These are phyloP conservation scores for Fusarium denticulatum DNA, from an alignment of 2,329 filamentous ascomycete genomes.

Conservation along the genomic window DNA sequence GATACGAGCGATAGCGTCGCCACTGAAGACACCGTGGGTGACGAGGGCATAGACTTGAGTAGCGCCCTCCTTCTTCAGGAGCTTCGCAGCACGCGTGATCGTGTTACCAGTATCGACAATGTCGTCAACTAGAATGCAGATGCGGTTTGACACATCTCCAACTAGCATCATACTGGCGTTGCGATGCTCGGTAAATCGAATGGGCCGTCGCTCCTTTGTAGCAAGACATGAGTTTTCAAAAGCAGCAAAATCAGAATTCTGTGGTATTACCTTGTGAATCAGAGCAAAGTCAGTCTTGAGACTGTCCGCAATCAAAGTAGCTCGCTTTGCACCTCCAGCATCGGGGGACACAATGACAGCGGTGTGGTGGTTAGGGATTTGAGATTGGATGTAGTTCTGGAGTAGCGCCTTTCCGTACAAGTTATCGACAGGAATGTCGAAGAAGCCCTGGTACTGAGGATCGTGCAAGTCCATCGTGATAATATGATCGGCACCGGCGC, in stretches of 20 bases:
- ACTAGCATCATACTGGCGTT: slow-evolving; percentile 97
- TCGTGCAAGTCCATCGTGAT: slow-evolving; percentile 98
- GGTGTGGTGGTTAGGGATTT: slow-evolving; percentile 84
- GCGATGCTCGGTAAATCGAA: slow-evolving; percentile 85
- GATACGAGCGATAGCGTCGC: slow-evolving; percentile 92
- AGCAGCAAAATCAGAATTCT: slow-evolving; percentile 37
- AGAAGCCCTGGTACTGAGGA: slow-evolving; percentile 97
- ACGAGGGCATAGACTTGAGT: slow-evolving; percentile 89
- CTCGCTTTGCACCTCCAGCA: slow-evolving; percentile 94
- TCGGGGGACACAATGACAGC: slow-evolving; percentile 96
- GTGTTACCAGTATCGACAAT: slow-evolving; percentile 96
- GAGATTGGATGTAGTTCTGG: slow-evolving; percentile 77
- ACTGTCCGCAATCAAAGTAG: slow-evolving; percentile 92
- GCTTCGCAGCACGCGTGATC: slow-evolving; percentile 93
- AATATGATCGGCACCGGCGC: slow-evolving; percentile 94
- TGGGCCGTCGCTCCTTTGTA: slow-evolving; percentile 83
- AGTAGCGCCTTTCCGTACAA: slow-evolving; percentile 85
- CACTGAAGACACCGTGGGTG: slow-evolving; percentile 94
- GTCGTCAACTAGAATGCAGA: slow-evolving; percentile 93
- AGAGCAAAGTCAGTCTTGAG: slow-evolving; percentile 95
- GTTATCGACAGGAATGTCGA: slow-evolving; percentile 98
- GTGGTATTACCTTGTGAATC: slow-evolving; percentile 82
- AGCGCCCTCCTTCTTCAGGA: slow-evolving; percentile 97
- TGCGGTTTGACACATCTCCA: slow-evolving; percentile 81
- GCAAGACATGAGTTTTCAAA: slow-evolving; percentile 49